phyloP scores from a whole-genome alignment of 768 basidiomycete genomes.

The Infundibulicybe gibba region DNA sequence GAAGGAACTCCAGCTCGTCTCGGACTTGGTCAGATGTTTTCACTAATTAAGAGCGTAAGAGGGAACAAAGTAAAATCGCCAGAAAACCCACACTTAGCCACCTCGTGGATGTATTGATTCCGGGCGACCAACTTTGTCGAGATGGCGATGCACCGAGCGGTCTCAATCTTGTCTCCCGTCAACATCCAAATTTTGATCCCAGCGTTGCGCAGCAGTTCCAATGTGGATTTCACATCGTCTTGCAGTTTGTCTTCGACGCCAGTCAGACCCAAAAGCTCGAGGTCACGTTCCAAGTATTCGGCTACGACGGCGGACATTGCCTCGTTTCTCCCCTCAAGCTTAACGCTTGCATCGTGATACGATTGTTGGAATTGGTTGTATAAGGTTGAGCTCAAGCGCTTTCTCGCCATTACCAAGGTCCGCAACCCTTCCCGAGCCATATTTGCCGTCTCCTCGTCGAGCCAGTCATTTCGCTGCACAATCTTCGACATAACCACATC shows the following conservation, averaged over 20 bases:
- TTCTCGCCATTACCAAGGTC: conserved; percentile 90
- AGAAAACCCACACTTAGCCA: conserved; percentile 73
- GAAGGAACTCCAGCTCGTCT: conserved; percentile 88
- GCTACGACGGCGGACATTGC: conserved; percentile 74
- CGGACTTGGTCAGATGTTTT: conserved; percentile 79
- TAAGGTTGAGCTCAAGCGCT: conserved; percentile 62
- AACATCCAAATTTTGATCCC: conserved; percentile 99
- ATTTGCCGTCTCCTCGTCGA: conserved; percentile 97
- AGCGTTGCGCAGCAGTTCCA: conserved; percentile 91
- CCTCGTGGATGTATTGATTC: conserved; percentile 96
- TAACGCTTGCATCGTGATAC: conserved; percentile 78
- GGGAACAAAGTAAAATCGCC: neutral
- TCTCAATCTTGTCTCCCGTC: conserved; percentile 99
- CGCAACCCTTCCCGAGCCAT: conserved; percentile 97
- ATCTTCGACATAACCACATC: conserved; percentile 98
- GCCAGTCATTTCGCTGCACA: conserved; percentile 96
- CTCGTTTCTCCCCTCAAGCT: conserved; percentile 75
- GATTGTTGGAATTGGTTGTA: conserved; percentile 71
- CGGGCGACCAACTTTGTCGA: conserved; percentile 94
- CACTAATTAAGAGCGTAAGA: conserved; percentile 45
- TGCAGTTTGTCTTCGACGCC: conserved; percentile 99
- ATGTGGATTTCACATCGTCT: conserved; percentile 91
- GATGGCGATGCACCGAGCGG: conserved; percentile 96
- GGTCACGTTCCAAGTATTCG: conserved; percentile 78
- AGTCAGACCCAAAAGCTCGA: conserved; percentile 90